Evolutionary conservation across 2,329 filamentous ascomycete species (phyloP).

Genomic region (Mariannaea sp.): DNA sequence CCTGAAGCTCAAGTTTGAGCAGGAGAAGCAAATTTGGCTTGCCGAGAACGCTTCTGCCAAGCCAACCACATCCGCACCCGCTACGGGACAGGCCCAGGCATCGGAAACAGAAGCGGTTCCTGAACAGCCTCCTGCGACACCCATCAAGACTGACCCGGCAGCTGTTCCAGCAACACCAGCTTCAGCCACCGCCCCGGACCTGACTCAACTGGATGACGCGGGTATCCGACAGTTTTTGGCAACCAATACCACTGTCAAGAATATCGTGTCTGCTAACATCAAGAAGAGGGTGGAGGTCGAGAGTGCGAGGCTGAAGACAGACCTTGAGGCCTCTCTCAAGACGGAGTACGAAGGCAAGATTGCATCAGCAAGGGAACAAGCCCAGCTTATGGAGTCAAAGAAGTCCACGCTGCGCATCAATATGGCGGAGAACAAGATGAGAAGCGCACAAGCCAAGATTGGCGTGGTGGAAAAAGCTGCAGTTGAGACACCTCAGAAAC

Average conservation of each 20-base stretch:
- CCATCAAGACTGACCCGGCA: conserved; percentile 45
- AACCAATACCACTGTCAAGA: conserved; percentile 61
- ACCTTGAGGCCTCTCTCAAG: conserved; percentile 54
- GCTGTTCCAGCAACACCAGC: conserved; percentile 45
- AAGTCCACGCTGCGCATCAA: conserved; percentile 76
- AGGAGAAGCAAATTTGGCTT: conserved; percentile 66
- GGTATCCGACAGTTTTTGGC: conserved; percentile 62
- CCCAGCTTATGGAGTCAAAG: conserved; percentile 74
- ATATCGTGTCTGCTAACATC: conserved; percentile 64
- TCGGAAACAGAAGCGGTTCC: conserved; percentile 1
- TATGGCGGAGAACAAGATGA: conserved; percentile 74
- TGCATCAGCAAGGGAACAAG: conserved; percentile 61
- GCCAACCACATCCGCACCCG: conserved; percentile 28
- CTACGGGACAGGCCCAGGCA: no score
- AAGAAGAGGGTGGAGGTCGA: conserved; percentile 72
- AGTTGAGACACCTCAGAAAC: conserved; percentile 80
- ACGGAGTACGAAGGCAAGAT: conserved; percentile 61
- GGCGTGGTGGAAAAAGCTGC: conserved; percentile 80
- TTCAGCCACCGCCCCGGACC: conserved; percentile 44
- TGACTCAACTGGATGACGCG: conserved; percentile 57
- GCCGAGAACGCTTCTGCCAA: conserved; percentile 53
- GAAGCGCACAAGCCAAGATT: conserved; percentile 70
- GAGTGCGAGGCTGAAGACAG: conserved; percentile 62
- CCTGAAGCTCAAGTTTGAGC: conserved; percentile 62
- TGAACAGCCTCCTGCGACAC: conserved; percentile 40